Evolutionary conservation across 2,329 filamentous ascomycete species (phyloP).

Genomic region (Calonectria pauciramosa): DNA sequence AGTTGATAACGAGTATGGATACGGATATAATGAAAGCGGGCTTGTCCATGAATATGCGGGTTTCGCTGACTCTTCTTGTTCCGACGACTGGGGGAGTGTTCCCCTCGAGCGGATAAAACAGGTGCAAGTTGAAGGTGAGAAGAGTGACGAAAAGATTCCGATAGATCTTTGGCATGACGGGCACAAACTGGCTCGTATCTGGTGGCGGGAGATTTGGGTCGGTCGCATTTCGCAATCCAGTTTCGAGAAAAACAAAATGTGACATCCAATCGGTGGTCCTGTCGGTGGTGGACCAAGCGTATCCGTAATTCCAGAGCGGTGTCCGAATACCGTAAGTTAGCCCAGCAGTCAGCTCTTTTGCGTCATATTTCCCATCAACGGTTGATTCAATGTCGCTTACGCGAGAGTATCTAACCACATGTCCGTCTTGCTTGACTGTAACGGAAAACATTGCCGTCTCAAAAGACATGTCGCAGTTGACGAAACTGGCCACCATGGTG

Average conservation of each 20-base stretch:
- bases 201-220: not conserved
- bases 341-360: too few species aligned
- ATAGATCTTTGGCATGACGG: not conserved
- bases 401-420: not conserved
- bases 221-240: not conserved
- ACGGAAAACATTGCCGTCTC: slow-evolving; percentile 9
- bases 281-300: too few species aligned
- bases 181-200: not conserved
- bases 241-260: not conserved
- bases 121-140: not conserved
- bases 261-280: not conserved
- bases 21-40: not conserved
- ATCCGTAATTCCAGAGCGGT: too few species aligned
- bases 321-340: too few species aligned
- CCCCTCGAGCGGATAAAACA: not conserved
- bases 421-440: not conserved
- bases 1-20: not conserved
- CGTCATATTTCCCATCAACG: not conserved
- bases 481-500: not conserved
- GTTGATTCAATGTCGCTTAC: not conserved
- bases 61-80: not conserved
- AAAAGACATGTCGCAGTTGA: not conserved
- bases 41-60: slow-evolving; percentile 3
- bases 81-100: not conserved
- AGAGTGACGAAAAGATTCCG: not conserved